Evolutionary conservation across 805 yeast genomes (phyloP), one percentile per base, ranked within the genome.

Genomic region (Kazachstania kunashirensis): DNA sequence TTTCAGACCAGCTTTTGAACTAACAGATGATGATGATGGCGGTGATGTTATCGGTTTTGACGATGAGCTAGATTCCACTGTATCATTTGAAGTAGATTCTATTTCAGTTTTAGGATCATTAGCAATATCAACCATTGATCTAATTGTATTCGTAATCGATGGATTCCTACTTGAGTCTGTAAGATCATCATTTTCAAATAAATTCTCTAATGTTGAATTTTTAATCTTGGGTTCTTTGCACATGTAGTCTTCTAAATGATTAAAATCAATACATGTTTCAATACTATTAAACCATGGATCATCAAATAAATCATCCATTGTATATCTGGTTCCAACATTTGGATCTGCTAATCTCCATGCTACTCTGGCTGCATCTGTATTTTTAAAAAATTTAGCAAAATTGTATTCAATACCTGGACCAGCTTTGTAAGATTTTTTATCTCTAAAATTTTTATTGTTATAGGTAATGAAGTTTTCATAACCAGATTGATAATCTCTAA

Each of bases 261-360:
- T 43, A 8, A 40, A 41, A 16, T 47, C 51, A 18, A 52, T 38
- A 52, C 89, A 81, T 63, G 73, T 70, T 43, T 74, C 82, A 32
- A 79, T 61, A 3, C 59, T 45, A 20, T 58, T 60, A 52, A 81
- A 80, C 77, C 82, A 81, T 9, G 79, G 75, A 47, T 81, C 86
- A 2, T 63, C 48, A 42, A 77, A 72, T 24, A 82, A 58, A 18
- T 68, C 65, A 1, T 68, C 65, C 43, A 82, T 48, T 13, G 70
- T 65, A 51, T 75, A 75, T 43, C 94, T 65, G 6, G 71, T 63
- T 2, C 48, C 50, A 0, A 70, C 63, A 17, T 73, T 62, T 3
- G 85, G 84, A 49, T 81, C 86, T 47, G 80, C 73, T 35, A 82
- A 57, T 53, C 81, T 72, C 85, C 88, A 80, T 7, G 84, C 77